Conservation (phyloP, 495 filamentous ascomycete species). For the Rhypophila decipiens region DNA sequence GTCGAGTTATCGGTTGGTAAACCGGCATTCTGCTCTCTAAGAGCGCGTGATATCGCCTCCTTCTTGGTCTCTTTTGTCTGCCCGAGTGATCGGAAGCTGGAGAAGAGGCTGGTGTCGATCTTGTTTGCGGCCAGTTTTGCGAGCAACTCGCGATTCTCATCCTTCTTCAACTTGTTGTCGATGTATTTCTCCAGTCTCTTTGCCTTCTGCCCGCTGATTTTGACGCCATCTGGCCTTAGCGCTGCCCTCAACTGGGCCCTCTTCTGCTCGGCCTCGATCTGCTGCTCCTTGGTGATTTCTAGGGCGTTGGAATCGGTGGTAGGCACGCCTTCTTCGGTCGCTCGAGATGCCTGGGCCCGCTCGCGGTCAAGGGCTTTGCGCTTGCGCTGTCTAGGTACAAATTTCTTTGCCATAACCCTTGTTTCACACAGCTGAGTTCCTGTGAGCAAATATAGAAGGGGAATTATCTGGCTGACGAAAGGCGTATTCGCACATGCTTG, state of each 20-base stretch:
- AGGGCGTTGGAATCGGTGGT: constrained; percentile 59
- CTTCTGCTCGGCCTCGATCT: constrained; percentile 61
- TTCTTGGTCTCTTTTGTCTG: constrained; percentile 57
- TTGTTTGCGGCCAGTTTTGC: constrained; percentile 72
- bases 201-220: constrained; percentile 83
- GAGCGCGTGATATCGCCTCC: constrained; percentile 53
- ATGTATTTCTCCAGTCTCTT: constrained; percentile 97
- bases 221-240: constrained; percentile 63
- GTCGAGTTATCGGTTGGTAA: constrained; percentile 41
- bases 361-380: constrained; percentile 57
- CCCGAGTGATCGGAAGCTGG: constrained; percentile 72
- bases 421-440: not conserved
- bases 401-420: constrained; percentile 64
- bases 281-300: constrained; percentile 61
- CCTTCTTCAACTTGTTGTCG: constrained; percentile 89
- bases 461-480: too few species aligned
- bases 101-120: constrained; percentile 73
- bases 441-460: too few species aligned
- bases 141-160: constrained; percentile 80
- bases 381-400: constrained; percentile 73
- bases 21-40: constrained; percentile 54
- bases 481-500: too few species aligned
- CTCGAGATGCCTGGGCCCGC: constrained; percentile 38
- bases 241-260: constrained; percentile 50
- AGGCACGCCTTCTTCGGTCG: constrained; percentile 23